phyloP scores from a whole-genome alignment of 2,329 filamentous ascomycete species.

The Calycina herbarum region DNA sequence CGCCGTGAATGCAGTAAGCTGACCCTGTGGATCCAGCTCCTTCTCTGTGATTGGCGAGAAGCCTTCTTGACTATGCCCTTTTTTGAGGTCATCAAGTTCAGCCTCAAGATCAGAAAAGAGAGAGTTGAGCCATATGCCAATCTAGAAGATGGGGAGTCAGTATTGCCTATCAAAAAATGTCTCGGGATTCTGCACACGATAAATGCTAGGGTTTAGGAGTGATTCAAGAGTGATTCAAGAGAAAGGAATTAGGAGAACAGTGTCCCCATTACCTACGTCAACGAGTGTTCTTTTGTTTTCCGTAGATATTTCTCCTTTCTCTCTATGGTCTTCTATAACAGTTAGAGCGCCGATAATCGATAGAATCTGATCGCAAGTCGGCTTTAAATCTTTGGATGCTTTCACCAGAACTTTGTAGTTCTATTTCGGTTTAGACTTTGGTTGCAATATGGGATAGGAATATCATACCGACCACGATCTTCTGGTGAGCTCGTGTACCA shows the following conservation, averaged over 20 bases:
- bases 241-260: too few species aligned
- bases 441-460: neutral
- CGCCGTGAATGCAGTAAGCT: constrained; percentile 19
- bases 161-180: too few species aligned
- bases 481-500: constrained; percentile 14
- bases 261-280: neutral
- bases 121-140: constrained; percentile 13
- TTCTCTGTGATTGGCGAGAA: constrained; percentile 14
- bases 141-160: neutral
- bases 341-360: constrained; percentile 18
- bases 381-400: constrained; percentile 13
- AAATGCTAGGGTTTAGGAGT: too few species aligned
- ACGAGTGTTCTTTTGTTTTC: constrained; percentile 13
- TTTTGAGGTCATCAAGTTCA: constrained; percentile 13
- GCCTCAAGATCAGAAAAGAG: constrained; percentile 17
- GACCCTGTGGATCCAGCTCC: constrained; percentile 14
- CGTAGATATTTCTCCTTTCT: constrained; percentile 12
- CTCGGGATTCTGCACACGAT: too few species aligned
- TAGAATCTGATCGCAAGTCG: constrained; percentile 18
- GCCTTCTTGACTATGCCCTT: constrained; percentile 8
- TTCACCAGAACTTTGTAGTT: constrained; percentile 18
- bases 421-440: constrained; percentile 8
- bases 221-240: too few species aligned
- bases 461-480: constrained; percentile 15
- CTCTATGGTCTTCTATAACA: constrained; percentile 16